phyloP scores from a whole-genome alignment of 176 grass and related monocot genomes.

The Carex myosuroides region DNA sequence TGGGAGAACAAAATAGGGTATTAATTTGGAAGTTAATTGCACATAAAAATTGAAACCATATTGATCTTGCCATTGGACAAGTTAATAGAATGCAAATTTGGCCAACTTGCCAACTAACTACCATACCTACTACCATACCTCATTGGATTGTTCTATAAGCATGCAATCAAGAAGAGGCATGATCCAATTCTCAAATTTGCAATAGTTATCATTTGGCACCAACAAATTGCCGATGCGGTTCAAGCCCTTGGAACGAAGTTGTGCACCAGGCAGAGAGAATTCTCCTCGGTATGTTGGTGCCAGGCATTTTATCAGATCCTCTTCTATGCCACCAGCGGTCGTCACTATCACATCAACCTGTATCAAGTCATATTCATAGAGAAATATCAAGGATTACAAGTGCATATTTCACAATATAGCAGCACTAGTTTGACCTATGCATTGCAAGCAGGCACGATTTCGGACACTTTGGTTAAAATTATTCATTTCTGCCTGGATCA shows the following conservation, averaged over 20 bases:
- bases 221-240: conserved; percentile 92
- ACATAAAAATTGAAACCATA: neutral
- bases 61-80: neutral
- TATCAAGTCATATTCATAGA: neutral
- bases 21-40: neutral
- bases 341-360: conserved; percentile 97
- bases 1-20: neutral
- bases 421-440: neutral
- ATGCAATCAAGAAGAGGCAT: conserved; percentile 83
- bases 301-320: conserved; percentile 94
- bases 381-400: neutral
- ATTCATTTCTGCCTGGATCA: neutral
- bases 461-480: neutral
- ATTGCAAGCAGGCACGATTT: neutral
- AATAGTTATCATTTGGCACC: conserved; percentile 96
- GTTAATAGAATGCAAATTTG: neutral
- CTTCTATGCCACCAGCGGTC: conserved; percentile 90
- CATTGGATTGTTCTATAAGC: conserved; percentile 69
- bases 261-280: conserved; percentile 64
- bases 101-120: neutral
- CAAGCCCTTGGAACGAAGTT: conserved; percentile 79
- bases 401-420: neutral
- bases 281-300: conserved; percentile 79
- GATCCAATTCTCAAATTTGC: conserved; percentile 99
- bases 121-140: conserved; percentile 49